Percentiles rank a stretch among this genome's conserved stretches.
phyloP scores from a whole-genome alignment of 441 rosid species.

The Erysimum cheiri region DNA sequence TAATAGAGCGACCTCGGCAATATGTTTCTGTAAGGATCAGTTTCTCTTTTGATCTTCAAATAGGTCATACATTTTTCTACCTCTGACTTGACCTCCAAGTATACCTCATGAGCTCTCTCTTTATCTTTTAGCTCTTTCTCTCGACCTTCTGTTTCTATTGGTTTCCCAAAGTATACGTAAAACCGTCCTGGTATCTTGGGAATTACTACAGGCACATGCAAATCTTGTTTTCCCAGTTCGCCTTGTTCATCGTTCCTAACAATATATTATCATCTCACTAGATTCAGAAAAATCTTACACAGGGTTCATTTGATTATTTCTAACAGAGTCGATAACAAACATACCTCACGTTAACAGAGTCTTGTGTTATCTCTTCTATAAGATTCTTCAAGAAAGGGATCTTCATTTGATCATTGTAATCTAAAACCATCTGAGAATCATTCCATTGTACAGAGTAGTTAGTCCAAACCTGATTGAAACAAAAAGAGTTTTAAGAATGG shows the following conservation, averaged over 20 bases:
- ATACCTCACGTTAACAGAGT: constrained; percentile 57
- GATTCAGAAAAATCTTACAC: background rate
- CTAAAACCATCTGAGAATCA: constrained; percentile 63
- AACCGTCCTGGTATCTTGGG: constrained; percentile 61
- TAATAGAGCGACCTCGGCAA: constrained; percentile 59
- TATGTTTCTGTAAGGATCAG: constrained; percentile 71
- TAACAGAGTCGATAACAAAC: background rate
- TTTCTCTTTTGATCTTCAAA: constrained; percentile 66
- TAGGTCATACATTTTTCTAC: constrained; percentile 66
- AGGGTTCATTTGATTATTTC: background rate
- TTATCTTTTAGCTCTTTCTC: constrained; percentile 58
- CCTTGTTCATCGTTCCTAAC: constrained; percentile 50
- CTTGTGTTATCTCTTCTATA: constrained; percentile 47
- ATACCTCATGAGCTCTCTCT: constrained; percentile 66
- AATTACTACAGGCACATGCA: constrained; percentile 49
- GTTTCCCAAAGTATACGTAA: constrained; percentile 62
- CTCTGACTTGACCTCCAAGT: constrained; percentile 72
- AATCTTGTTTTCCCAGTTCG: constrained; percentile 55
- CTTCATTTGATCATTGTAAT: constrained; percentile 75
- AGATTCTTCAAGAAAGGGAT: constrained; percentile 60
- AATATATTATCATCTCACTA: constrained; percentile 15
- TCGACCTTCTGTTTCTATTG: constrained; percentile 64
- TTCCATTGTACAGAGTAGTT: background rate
- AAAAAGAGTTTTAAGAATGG: background rate
- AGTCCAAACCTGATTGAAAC: background rate